Conservation (phyloP, 2,329 filamentous ascomycete species). For the Fusarium sp. region DNA sequence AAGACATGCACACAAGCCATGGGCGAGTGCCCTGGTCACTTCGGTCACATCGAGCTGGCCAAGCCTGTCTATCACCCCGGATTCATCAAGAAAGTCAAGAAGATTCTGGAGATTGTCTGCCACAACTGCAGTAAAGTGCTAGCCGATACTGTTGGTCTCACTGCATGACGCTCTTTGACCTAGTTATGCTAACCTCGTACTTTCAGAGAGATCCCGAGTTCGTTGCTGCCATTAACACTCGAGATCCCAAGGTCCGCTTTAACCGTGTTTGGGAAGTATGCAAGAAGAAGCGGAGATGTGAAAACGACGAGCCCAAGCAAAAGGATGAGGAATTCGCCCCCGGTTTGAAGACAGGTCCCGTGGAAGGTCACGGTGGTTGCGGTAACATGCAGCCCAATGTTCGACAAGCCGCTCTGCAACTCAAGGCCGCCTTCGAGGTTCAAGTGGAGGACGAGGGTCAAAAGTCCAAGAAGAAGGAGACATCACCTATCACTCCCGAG, state of each 20-base stretch:
- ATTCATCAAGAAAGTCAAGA: constrained; percentile 99
- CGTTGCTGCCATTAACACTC: constrained; percentile 79
- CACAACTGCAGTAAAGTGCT: constrained; percentile 98
- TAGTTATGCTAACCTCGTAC: constrained; percentile 70
- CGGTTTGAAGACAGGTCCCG: constrained; percentile 62
- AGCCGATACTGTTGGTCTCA: constrained; percentile 93
- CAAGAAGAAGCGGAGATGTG: constrained; percentile 87
- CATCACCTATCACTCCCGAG: constrained; percentile 83
- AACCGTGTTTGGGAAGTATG: constrained; percentile 91
- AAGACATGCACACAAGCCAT: constrained; percentile 96
- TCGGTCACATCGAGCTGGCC: constrained; percentile 97
- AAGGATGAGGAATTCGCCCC: constrained; percentile 76
- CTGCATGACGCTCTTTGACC: constrained; percentile 65
- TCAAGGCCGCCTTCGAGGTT: constrained; percentile 79
- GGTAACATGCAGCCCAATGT: constrained; percentile 91
- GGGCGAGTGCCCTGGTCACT: constrained; percentile 96
- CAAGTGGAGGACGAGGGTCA: constrained; percentile 75
- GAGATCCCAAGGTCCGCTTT: constrained; percentile 95
- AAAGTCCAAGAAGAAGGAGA: constrained; percentile 74
- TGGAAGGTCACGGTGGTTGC: constrained; percentile 83
- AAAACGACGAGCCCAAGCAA: constrained; percentile 78
- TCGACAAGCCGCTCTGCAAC: constrained; percentile 84
- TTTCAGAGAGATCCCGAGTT: constrained; percentile 85
- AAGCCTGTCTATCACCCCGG: constrained; percentile 95
- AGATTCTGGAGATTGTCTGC: constrained; percentile 98